Evolutionary conservation across 2,329 filamentous ascomycete species (phyloP).

Genomic region (Aspergillus pseudoviridinutans): DNA sequence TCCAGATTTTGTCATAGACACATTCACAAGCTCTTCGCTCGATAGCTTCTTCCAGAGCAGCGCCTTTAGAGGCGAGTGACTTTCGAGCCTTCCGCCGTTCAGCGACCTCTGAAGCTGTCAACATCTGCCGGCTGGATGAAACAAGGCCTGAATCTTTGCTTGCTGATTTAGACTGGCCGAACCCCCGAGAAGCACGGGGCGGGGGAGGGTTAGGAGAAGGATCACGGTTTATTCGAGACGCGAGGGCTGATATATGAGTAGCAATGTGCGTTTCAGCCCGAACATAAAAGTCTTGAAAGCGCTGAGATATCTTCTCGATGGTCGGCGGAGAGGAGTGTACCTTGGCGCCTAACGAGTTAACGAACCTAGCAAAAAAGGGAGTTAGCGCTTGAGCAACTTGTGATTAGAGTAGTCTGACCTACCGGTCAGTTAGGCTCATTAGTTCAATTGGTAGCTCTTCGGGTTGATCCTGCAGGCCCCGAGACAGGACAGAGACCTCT

Average conservation of each 20-base stretch:
- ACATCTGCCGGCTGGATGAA: conserved; percentile 72
- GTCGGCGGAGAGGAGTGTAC: conserved; percentile 79
- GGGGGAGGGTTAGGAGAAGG: conserved; percentile 55
- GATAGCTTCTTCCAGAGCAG: conserved; percentile 81
- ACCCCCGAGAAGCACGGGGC: conserved; percentile 48
- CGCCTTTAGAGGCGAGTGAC: conserved; percentile 71
- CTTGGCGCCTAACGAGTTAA: conserved; percentile 83
- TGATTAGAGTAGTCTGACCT: conserved; percentile 17
- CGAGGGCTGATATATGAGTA: conserved; percentile 79
- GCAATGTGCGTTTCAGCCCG: conserved; percentile 76
- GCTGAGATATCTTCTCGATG: conserved; percentile 74
- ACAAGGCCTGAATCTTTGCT: conserved; percentile 33
- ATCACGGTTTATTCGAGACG: conserved; percentile 68
- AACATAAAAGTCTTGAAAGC: conserved; percentile 93
- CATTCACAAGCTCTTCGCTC: conserved; percentile 81
- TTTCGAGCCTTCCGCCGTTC: conserved; percentile 74
- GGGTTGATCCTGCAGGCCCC: conserved; percentile 60
- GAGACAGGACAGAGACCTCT: conserved; percentile 32
- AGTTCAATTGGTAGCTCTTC: conserved; percentile 94
- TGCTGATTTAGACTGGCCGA: conserved; percentile 48
- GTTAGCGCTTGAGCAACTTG: conserved; percentile 3
- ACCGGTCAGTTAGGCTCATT: conserved; percentile 84
- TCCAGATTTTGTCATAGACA: conserved; percentile 83
- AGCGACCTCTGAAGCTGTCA: conserved; percentile 79
- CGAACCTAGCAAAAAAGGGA: conserved; percentile 60